Conservation (phyloP, 306 rosid species). For the Cercis canadensis region DNA sequence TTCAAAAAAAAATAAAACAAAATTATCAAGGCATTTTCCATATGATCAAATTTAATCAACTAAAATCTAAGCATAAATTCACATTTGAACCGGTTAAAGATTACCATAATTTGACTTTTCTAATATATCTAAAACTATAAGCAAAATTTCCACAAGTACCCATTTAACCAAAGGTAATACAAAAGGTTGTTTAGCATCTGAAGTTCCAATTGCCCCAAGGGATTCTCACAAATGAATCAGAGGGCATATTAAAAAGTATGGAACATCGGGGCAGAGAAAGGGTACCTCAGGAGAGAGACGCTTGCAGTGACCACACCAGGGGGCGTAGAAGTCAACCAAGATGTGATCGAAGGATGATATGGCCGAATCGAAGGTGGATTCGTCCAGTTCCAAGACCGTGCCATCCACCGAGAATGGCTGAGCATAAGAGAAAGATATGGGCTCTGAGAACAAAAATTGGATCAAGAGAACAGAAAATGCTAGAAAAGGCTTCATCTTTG, state of each 20-base stretch:
- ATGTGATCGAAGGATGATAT: conserved; percentile 77
- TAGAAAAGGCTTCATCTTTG: conserved; percentile 31
- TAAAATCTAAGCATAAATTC: no score
- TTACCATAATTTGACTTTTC: no score
- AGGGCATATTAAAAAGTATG: not conserved
- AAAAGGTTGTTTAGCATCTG: no score
- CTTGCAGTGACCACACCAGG: conserved; percentile 99
- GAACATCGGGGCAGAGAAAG: not conserved
- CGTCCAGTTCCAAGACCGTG: conserved; percentile 80
- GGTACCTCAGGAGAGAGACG: conserved; percentile 93
- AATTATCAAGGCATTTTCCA: no score
- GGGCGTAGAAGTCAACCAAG: conserved; percentile 92
- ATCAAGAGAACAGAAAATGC: conserved; percentile 20
- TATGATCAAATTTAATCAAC: no score
- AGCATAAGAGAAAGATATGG: conserved; percentile 29
- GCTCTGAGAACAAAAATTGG: conserved; percentile 24
- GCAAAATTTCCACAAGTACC: no score
- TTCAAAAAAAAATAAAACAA: no score
- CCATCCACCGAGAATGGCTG: conserved; percentile 68
- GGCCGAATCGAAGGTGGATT: conserved; percentile 85
- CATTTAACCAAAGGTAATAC: no score
- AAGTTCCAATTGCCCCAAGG: not conserved
- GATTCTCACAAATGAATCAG: not conserved
- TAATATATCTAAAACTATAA: no score
- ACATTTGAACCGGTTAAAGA: no score